Evolutionary conservation across 768 basidiomycete species (phyloP).

Genomic region (Termitomyces titanicus): DNA sequence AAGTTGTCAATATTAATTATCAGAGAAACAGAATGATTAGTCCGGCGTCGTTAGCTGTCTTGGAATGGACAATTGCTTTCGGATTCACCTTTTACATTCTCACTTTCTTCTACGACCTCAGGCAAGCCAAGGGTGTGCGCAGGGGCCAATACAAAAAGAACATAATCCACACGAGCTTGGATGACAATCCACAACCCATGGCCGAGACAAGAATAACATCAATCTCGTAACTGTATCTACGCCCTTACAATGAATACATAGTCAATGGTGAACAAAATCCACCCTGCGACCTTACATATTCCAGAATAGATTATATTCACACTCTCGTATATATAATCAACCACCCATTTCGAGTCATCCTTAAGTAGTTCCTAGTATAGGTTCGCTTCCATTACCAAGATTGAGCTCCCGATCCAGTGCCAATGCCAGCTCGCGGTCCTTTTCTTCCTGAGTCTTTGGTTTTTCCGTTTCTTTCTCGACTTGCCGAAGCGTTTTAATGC

Average conservation of each 20-base stretch:
- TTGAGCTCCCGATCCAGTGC: conserved; percentile 25
- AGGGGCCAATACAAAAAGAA: conserved; percentile 41
- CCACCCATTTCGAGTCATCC: too few species aligned
- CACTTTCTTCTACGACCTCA: conserved; percentile 71
- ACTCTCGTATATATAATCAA: too few species aligned
- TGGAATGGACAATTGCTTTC: conserved; percentile 75
- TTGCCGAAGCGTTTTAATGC: conserved; percentile 28
- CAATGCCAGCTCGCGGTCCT: conserved; percentile 47
- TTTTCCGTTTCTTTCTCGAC: conserved; percentile 36
- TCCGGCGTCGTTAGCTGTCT: conserved; percentile 36
- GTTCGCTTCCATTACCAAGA: neutral
- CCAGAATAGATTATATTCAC: neutral
- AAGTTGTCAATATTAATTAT: neutral
- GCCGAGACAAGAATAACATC: neutral
- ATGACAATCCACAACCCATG: neutral
- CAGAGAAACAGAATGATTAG: neutral
- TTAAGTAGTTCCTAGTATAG: neutral
- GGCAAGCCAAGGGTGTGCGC: conserved; percentile 49
- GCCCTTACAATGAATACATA: neutral
- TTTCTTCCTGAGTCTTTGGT: conserved; percentile 36
- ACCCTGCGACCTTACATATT: neutral
- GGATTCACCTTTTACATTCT: conserved; percentile 72
- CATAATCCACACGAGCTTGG: conserved; percentile 16
- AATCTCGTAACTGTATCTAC: neutral
- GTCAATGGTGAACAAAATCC: neutral